Base-by-base conservation (phyloP, 768 basidiomycete species). In the Lentinula lateritia region DNA sequence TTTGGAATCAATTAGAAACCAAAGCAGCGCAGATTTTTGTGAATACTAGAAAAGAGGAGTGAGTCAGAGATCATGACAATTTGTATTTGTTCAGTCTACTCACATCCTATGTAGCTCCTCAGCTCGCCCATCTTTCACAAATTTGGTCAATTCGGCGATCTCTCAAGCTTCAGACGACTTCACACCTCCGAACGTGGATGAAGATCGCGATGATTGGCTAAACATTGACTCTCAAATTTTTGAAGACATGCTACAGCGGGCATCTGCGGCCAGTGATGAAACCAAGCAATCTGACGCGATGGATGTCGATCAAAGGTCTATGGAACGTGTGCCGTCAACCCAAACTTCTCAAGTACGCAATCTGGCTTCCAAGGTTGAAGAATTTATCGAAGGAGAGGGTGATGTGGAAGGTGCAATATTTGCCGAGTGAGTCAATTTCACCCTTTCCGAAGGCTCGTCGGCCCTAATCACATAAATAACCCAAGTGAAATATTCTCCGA, bases 331-430 rank as follows among this genome's bases (percentile, higher is more conserved):
- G 5, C 81, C 84, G 6, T 81, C 83, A 32, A 80, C 83, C 62
- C 89, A 93, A 70, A 88, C 93, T 9, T 71, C 79, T 20, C 84
- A 83, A 62, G 74, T 98, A 35, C 86, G 85, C 66, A 81, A 83
- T 62, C 79, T 99, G 57, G 95, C 97, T 10, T 75, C 82, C 62
- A 92, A 92, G 70, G 93, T 99, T 0, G 89, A 92, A 66, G 76
- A 78, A n/a, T 99, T 99, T 69, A 87, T 99, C 2, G 87, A 93
- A 66, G 94, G 91, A 2, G 75, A 95, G 69, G 97, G 97, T 2
- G 89, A 92, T 62, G 63, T 97, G 8, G 89, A 93, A 64, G 97
- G 97, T 3, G 97, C 94, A 0, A 75, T 80, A 64, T 96, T 99
- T 68, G 86, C 88, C 58, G 96, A 98, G 95, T 98, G 74, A 69